Evolutionary conservation across 2,329 filamentous ascomycete genomes (phyloP).

Genomic region (Elsinoe fawcettii): DNA sequence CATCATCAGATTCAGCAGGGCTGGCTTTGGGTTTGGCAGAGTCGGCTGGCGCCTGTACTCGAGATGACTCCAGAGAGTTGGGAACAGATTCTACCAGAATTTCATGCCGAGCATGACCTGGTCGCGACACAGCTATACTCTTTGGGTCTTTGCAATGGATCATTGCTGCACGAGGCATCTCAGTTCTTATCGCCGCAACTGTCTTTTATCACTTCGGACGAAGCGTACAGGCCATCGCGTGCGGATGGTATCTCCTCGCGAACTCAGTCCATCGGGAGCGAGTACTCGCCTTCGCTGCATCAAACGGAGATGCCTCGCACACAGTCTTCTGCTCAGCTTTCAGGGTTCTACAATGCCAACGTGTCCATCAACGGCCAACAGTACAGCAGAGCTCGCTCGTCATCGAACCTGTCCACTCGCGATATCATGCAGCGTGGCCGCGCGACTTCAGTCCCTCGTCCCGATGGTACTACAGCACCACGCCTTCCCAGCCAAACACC

Average conservation of each 20-base stretch:
- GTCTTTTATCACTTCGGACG: slow-evolving; percentile 30
- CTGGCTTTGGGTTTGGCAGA: slow-evolving; percentile 78
- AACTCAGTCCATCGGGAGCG: slow-evolving; percentile 19
- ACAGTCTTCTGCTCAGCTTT: background rate
- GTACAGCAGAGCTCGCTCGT: background rate
- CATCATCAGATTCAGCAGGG: slow-evolving; percentile 76
- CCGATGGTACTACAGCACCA: slow-evolving; percentile 16
- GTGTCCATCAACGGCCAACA: slow-evolving; percentile 8
- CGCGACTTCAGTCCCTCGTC: slow-evolving; percentile 15
- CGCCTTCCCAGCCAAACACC: slow-evolving; percentile 31
- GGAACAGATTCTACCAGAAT: slow-evolving; percentile 66
- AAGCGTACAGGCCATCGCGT: slow-evolving; percentile 21
- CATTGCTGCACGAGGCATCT: slow-evolving; percentile 51
- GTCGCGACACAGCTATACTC: slow-evolving; percentile 63
- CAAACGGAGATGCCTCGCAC: slow-evolving; percentile 11
- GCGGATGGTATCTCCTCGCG: slow-evolving; percentile 15
- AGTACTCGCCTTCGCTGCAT: slow-evolving; percentile 17
- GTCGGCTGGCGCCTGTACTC: slow-evolving; percentile 70
- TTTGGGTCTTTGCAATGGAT: slow-evolving; percentile 71
- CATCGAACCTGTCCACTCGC: slow-evolving; percentile 7
- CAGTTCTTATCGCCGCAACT: slow-evolving; percentile 51
- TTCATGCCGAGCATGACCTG: slow-evolving; percentile 69
- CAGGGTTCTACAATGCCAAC: slow-evolving; percentile 10
- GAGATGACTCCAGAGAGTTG: slow-evolving; percentile 55
- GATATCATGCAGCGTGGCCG: slow-evolving; percentile 26